Evolutionary conservation across 371 early-diverging fungal genomes (phyloP).

Genomic region (Syncephalastrum contaminatum): DNA sequence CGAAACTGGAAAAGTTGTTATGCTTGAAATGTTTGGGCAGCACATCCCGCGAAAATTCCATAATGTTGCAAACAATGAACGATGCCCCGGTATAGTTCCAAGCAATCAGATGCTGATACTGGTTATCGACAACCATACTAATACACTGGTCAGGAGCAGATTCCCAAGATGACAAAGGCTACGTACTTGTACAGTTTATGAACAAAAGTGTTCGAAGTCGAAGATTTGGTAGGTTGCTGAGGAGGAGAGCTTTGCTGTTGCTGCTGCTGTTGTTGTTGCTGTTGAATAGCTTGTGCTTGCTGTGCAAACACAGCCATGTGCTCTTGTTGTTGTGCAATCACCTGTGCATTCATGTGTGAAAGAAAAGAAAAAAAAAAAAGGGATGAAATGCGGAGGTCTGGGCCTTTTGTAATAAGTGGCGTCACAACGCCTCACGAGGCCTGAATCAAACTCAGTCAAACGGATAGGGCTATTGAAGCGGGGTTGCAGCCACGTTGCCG

Average conservation of each 20-base stretch:
- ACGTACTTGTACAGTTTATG: constrained; percentile 49
- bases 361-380: constrained; percentile 1
- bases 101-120: constrained; percentile 78
- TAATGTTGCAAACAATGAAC: constrained; percentile 89
- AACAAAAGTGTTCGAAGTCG: constrained; percentile 37
- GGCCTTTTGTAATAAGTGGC: too few relatives aligned
- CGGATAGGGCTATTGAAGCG: too few relatives aligned
- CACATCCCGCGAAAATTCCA: constrained; percentile 78
- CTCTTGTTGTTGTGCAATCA: constrained; percentile 5
- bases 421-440: too few relatives aligned
- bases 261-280: not conserved
- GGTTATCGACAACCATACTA: constrained; percentile 81
- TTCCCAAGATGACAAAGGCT: not conserved
- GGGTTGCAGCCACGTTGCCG: too few relatives aligned
- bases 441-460: too few relatives aligned
- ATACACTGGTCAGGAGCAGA: not conserved
- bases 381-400: too few relatives aligned
- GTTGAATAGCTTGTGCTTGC: constrained; percentile 6
- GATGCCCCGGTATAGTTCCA: constrained; percentile 86
- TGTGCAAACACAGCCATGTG: constrained; percentile 5
- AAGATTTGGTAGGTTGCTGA: constrained; percentile 11
- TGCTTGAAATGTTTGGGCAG: constrained; percentile 87
- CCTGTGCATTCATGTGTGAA: constrained; percentile 4
- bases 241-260: not conserved
- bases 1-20: constrained; percentile 86